phyloP scores from a whole-genome alignment of 768 basidiomycete genomes.

The Boletus sp. region DNA sequence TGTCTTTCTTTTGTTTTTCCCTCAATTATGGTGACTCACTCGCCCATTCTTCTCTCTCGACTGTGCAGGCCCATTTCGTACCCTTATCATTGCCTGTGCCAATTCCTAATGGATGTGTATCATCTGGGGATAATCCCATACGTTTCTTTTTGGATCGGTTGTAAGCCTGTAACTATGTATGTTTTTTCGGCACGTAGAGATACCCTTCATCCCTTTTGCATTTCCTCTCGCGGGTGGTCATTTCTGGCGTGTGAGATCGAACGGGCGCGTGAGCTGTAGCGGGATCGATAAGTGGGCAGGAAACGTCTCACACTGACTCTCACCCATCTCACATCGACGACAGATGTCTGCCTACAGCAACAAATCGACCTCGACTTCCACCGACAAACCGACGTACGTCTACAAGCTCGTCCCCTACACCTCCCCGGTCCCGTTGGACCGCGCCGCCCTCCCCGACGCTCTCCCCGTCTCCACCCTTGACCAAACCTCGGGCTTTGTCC shows the following conservation, averaged over 20 bases:
- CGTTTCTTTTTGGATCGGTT: conserved; percentile 11
- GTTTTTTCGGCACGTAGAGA: conserved; percentile 18
- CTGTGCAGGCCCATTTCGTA: conserved; percentile 9
- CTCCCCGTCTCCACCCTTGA: conserved; percentile 55
- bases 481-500: conserved; percentile 46
- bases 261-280: too few species aligned
- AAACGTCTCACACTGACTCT: background rate
- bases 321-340: background rate
- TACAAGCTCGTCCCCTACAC: conserved; percentile 58
- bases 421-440: conserved; percentile 35
- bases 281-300: too few species aligned
- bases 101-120: conserved; percentile 24
- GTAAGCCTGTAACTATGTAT: conserved; percentile 27
- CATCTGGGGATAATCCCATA: conserved; percentile 2
- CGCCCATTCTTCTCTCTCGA: conserved; percentile 7
- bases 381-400: conserved; percentile 45
- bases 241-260: background rate
- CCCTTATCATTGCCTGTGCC: conserved; percentile 11
- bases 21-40: conserved; percentile 10
- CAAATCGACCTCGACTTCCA: too few species aligned
- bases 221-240: background rate
- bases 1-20: conserved; percentile 3
- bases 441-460: conserved; percentile 37
- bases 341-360: conserved; percentile 2
- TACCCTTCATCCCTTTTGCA: conserved; percentile 23